Evolutionary conservation across 352 stramenopile genomes (phyloP), one percentile per base, ranked within the genome.

Genomic region (Pythium insidiosum): DNA sequence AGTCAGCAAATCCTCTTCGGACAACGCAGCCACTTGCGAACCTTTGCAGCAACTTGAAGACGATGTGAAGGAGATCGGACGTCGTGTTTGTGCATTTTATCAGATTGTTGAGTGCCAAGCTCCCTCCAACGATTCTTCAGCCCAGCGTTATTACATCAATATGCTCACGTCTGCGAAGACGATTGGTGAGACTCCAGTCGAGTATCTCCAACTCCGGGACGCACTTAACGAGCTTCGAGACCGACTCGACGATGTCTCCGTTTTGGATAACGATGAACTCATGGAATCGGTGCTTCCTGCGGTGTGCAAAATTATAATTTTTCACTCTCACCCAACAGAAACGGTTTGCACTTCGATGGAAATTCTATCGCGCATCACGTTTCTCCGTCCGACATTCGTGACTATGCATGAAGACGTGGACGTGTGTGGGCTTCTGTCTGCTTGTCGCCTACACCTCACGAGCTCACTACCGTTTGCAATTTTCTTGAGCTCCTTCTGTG

Each of bases 281-380:
- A n/a, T n/a, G n/a, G n/a, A n/a, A n/a, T n/a, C n/a, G n/a, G n/a
- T n/a, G n/a, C n/a, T n/a, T n/a, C n/a, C n/a, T n/a, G n/a, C n/a
- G n/a, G n/a, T n/a, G n/a, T n/a, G n/a, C n/a, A n/a, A n/a, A n/a
- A 43, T 61, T 13, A 29, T 61, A 4, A 53, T 56, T 11, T 23
- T 61, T 6, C 53, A 61, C 26, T 26, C 37, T 1, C 5, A 24
- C 6, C 56, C 53, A 12, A 51, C 40, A 0, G 47, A 53, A 21
- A 41, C 52, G 4, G 53, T 61, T n/a, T 61, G 47, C 20, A 30
- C 47, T 10, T 44, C 52, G 3, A 51, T 60, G 39, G 52, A 60
- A 11, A 39, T 51, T n/a, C 22, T 55, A 6, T 23, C 37, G 12
- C 40, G 38, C n/a, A 23, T 56, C 18, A 56, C 43, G 12, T 61